These are phyloP conservation scores for Cladosporium sp. DNA, from an alignment of 2,329 filamentous ascomycete genomes.

Conservation along the genomic window DNA sequence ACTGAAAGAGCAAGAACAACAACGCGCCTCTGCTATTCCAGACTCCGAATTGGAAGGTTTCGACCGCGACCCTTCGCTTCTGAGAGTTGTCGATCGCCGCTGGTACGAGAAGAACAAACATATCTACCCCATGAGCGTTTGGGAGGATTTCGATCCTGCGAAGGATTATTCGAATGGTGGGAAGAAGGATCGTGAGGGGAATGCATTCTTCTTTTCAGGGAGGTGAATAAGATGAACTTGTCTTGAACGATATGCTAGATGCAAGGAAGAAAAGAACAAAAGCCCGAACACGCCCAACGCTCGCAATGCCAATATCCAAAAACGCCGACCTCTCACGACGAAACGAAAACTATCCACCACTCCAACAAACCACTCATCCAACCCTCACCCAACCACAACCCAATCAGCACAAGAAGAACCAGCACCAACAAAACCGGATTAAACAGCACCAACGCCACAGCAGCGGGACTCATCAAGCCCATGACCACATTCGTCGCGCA, in stretches of 20 bases:
- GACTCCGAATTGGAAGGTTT: slow-evolving; percentile 63
- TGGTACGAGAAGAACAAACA: slow-evolving; percentile 99
- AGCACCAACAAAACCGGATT: slow-evolving; percentile 27
- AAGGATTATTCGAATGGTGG: slow-evolving; percentile 77
- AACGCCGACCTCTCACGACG: no score
- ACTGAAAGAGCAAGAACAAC: slow-evolving; percentile 4
- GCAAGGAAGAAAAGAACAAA: neutral
- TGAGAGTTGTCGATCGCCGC: slow-evolving; percentile 90
- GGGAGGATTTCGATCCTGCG: slow-evolving; percentile 91
- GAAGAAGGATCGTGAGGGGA: slow-evolving; percentile 80
- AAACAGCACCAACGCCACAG: slow-evolving; percentile 27
- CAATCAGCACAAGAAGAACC: slow-evolving; percentile 16
- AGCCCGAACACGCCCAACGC: no score
- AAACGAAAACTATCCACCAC: no score
- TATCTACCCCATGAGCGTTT: slow-evolving; percentile 92
- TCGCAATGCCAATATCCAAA: no score
- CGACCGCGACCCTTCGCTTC: slow-evolving; percentile 71
- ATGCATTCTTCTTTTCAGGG: slow-evolving; percentile 69
- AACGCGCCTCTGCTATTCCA: slow-evolving; percentile 32
- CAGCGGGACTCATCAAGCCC: slow-evolving; percentile 28
- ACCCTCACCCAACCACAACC: slow-evolving; percentile 17
- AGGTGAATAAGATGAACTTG: neutral
- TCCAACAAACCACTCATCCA: neutral
- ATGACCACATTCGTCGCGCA: slow-evolving; percentile 31
- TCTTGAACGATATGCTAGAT: neutral